phyloP scores from a whole-genome alignment of 2,329 filamentous ascomycete species.

The Geosmithia flava region DNA sequence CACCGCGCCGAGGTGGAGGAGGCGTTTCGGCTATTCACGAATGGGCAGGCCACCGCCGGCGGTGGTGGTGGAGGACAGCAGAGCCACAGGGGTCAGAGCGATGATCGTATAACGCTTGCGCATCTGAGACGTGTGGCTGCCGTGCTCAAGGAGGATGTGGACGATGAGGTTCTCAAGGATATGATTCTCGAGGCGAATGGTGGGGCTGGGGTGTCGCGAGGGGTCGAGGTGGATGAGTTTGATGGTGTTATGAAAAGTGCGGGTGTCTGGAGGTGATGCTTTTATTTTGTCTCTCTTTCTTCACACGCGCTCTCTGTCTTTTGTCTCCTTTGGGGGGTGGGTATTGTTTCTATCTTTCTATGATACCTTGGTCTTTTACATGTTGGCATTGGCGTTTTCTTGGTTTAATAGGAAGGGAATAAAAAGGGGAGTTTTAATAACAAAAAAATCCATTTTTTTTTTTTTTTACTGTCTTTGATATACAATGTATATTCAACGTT shows the following conservation, averaged over 20 bases:
- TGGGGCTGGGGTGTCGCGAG: constrained; percentile 55
- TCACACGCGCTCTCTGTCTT: neutral
- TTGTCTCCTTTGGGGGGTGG: no score
- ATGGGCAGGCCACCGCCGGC: constrained; percentile 17
- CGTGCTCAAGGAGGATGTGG: constrained; percentile 72
- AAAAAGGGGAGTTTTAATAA: no score
- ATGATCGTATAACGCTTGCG: constrained; percentile 58
- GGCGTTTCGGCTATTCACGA: constrained; percentile 72
- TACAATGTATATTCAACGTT: no score
- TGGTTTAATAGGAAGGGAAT: no score
- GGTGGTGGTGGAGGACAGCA: no score
- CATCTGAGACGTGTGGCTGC: constrained; percentile 70
- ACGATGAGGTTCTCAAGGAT: constrained; percentile 73
- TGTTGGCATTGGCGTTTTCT: neutral
- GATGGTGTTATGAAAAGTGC: constrained; percentile 75
- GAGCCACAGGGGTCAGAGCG: no score
- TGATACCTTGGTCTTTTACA: neutral
- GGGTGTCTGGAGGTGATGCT: constrained; percentile 60
- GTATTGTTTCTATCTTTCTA: neutral
- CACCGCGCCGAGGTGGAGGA: constrained; percentile 60
- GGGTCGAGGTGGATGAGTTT: constrained; percentile 71
- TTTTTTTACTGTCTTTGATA: no score
- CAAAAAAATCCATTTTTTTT: no score
- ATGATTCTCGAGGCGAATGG: constrained; percentile 95
- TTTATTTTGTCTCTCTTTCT: neutral